Conservation (phyloP, 2,329 filamentous ascomycete genomes). For the Gliomastix tumulicola region DNA sequence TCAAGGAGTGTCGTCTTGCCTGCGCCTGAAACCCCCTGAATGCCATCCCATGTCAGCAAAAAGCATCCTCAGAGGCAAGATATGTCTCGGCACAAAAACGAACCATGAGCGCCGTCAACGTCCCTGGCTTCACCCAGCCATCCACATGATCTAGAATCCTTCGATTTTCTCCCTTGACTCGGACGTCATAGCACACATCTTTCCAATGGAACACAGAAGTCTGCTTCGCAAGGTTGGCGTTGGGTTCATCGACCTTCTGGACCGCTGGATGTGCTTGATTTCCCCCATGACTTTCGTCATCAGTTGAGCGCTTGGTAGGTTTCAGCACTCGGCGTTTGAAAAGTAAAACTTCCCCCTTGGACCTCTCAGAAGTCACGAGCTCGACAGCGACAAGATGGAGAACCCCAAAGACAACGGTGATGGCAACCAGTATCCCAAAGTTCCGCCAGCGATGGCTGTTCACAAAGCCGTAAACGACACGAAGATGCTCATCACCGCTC, state of each 20-base stretch:
- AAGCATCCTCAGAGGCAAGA: conserved; percentile 36
- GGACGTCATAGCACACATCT: conserved; percentile 65
- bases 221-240: conserved; percentile 31
- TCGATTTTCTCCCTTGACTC: conserved; percentile 54
- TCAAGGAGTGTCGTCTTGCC: conserved; percentile 57
- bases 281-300: conserved; percentile 45
- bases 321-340: conserved; percentile 45
- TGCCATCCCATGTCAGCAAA: conserved; percentile 13
- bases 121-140: conserved; percentile 86
- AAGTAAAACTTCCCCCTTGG: conserved; percentile 51
- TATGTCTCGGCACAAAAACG: no score
- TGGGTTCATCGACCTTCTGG: conserved; percentile 39
- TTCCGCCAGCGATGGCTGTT: conserved; percentile 47
- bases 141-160: conserved; percentile 64
- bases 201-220: conserved; percentile 57
- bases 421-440: conserved; percentile 53
- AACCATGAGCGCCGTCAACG: conserved; percentile 75
- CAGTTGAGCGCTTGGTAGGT: conserved; percentile 38
- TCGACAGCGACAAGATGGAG: conserved; percentile 31
- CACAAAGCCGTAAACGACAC: conserved; percentile 47
- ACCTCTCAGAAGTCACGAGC: conserved; percentile 31
- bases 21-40: conserved; percentile 17
- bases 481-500: conserved; percentile 50
- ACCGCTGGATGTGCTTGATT: conserved; percentile 26
- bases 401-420: conserved; percentile 41